phyloP scores from a whole-genome alignment of 1,284 basidiomycete species.

The Paramarasmius palmivorus region DNA sequence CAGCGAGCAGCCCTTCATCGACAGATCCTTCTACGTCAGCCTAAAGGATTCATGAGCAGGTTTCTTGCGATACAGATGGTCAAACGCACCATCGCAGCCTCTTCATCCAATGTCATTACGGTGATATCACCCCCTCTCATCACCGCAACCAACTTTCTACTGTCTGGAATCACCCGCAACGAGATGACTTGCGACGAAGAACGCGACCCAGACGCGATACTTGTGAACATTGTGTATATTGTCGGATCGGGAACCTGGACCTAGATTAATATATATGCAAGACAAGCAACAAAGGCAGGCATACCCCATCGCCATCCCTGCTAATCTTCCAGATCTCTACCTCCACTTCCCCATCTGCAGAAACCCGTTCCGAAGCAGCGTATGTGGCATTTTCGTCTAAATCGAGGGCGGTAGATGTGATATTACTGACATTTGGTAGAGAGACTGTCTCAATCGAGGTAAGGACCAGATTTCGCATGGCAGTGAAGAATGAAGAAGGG shows the following conservation, averaged over 20 bases:
- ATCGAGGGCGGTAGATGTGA: conserved; percentile 61
- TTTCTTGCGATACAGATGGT: conserved; percentile 6
- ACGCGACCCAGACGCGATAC: conserved; percentile 28
- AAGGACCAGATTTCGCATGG: conserved; percentile 46
- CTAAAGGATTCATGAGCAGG: conserved; percentile 32
- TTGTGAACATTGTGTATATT: conserved; percentile 35
- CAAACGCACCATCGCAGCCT: conserved; percentile 40
- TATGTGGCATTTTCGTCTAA: conserved; percentile 67
- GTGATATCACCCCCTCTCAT: conserved; percentile 80
- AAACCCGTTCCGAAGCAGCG: conserved; percentile 53
- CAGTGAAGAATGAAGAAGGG: conserved; percentile 1
- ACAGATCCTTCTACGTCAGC: conserved; percentile 84
- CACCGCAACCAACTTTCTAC: conserved; percentile 60
- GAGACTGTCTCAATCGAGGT: conserved; percentile 30
- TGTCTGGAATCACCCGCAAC: conserved; percentile 68
- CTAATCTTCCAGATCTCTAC: conserved; percentile 61
- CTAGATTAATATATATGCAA: too few species aligned
- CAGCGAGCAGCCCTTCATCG: conserved; percentile 82
- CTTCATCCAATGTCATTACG: conserved; percentile 59
- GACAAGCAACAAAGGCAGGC: too few species aligned
- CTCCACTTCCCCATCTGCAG: conserved; percentile 52
- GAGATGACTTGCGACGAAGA: conserved; percentile 50
- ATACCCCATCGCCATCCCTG: too few species aligned
- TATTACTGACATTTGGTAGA: conserved; percentile 28
- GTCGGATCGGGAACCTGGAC: conserved; percentile 3